Evolutionary conservation across 495 filamentous ascomycete genomes (phyloP).

Genomic region (Penicillium bialowiezense): DNA sequence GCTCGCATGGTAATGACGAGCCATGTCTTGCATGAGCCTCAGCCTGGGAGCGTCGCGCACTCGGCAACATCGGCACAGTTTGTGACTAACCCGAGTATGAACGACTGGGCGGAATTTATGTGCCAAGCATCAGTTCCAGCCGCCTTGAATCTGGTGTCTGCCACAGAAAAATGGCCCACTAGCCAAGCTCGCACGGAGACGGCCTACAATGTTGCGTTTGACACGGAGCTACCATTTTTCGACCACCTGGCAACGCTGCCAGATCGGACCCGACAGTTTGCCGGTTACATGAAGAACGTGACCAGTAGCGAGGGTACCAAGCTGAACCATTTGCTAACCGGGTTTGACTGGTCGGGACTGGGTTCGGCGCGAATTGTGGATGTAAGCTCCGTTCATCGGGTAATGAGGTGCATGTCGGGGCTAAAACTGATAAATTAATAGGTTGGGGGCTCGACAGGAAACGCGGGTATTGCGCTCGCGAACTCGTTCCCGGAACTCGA

Average conservation of each 20-base stretch:
- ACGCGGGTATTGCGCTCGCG: conserved; percentile 26
- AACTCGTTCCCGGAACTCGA: conserved; percentile 24
- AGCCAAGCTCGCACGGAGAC: conserved; percentile 20
- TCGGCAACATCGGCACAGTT: conserved; percentile 26
- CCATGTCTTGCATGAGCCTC: conserved; percentile 24
- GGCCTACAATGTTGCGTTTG: conserved; percentile 24
- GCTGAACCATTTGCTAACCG: conserved; percentile 22
- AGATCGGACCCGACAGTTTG: conserved; percentile 13
- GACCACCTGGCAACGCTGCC: conserved; percentile 8
- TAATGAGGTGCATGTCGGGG: neutral
- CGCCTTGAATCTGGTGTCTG: conserved; percentile 15
- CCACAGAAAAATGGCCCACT: conserved; percentile 15
- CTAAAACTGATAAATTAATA: conserved; percentile 4
- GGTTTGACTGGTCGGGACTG: conserved; percentile 22
- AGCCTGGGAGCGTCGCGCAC: conserved; percentile 20
- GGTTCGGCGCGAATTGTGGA: conserved; percentile 18
- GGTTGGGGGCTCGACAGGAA: conserved; percentile 32
- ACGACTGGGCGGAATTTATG: conserved; percentile 24
- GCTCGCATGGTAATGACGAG: conserved; percentile 36
- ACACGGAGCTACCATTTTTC: conserved; percentile 26
- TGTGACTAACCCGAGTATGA: conserved; percentile 10
- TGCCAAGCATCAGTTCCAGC: conserved; percentile 9
- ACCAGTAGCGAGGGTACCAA: conserved; percentile 11
- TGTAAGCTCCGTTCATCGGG: conserved; percentile 5
- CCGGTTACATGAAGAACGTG: conserved; percentile 20